Conservation (phyloP, 495 filamentous ascomycete species). For the Trichoderma asperelloides region DNA sequence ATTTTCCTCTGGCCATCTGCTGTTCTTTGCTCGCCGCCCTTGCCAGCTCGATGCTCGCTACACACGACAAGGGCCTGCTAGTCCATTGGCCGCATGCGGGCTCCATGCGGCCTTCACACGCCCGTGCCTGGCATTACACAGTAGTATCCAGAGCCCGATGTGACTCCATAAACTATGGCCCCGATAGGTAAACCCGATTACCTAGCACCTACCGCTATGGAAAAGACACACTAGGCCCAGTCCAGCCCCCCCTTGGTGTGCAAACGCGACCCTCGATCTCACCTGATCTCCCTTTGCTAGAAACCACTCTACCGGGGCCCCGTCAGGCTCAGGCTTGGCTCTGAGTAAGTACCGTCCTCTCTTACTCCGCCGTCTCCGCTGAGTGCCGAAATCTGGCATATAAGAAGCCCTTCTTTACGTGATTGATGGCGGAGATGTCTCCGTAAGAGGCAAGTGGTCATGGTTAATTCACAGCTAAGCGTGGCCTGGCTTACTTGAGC, state of each 20-base stretch:
- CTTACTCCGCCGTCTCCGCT: neutral
- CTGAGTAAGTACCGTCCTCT: neutral
- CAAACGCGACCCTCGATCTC: slow-evolving; percentile 1
- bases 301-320: neutral
- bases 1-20: neutral
- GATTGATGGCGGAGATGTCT: neutral
- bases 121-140: neutral
- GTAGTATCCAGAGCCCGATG: neutral
- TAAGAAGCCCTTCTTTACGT: neutral
- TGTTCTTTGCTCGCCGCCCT: neutral
- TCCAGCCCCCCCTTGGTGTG: neutral
- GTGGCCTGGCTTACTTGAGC: neutral
- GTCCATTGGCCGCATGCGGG: neutral
- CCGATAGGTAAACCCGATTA: neutral
- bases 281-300: neutral
- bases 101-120: neutral
- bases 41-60: neutral
- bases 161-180: neutral
- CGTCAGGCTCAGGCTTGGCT: neutral
- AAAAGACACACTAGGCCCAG: no score
- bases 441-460: neutral
- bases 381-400: neutral
- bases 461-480: neutral
- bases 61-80: neutral
- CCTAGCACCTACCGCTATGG: neutral